Evolutionary conservation across 805 yeast species (phyloP).

Genomic region (Tetrapisispora nanseiensis): DNA sequence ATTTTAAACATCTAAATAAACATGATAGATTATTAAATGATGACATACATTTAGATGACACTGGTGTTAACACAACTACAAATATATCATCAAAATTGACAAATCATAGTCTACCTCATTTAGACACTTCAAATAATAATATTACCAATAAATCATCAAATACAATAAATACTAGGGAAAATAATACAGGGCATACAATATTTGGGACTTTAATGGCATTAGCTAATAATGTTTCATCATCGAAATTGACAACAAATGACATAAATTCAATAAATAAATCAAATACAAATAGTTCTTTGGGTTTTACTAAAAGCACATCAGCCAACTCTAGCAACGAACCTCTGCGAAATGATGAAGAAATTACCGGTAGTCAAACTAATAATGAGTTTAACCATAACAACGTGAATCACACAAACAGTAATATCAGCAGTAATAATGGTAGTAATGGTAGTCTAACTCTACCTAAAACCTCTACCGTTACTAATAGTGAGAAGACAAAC

Average conservation of each 20-base stretch:
- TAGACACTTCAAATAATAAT: background rate
- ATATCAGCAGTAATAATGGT: too few species aligned
- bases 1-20: constrained; percentile 1
- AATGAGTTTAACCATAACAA: too few species aligned
- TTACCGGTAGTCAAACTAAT: too few species aligned
- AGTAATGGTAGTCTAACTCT: background rate
- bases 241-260: background rate
- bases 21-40: background rate
- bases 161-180: background rate
- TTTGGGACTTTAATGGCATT: constrained; percentile 37
- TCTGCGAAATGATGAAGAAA: background rate
- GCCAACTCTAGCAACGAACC: background rate
- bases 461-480: background rate
- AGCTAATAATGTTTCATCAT: constrained; percentile 34
- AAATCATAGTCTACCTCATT: background rate
- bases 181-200: constrained; percentile 26
- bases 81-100: background rate
- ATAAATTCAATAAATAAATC: background rate
- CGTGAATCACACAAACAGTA: too few species aligned
- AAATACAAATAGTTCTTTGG: background rate
- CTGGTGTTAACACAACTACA: background rate
- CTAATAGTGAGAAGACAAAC: background rate
- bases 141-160: background rate
- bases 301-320: too few species aligned
- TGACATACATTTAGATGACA: background rate